Base-by-base conservation (phyloP, 345 rosid genomes). In the Schrenkiella parvula region DNA sequence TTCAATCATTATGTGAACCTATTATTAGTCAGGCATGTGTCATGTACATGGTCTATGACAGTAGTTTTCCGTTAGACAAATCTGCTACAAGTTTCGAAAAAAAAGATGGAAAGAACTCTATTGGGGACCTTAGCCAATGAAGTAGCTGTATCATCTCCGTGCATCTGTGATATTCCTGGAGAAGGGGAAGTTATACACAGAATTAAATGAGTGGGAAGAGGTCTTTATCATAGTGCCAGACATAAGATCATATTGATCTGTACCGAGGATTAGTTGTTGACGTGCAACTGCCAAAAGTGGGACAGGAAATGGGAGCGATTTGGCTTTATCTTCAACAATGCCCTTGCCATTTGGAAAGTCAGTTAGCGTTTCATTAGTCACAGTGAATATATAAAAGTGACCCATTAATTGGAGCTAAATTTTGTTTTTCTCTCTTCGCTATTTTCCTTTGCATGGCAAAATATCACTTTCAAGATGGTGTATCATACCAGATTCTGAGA, bases 261-360 rank as follows among this genome's bases (percentile, higher is more conserved):
- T 89, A 93, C 98, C 97, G 47, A 79, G 84, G 76, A 86, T 80
- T 58, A 93, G 83, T 70, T 89, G 97, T 76, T 89, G 96, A 77
- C 88, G 84, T 65, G 95, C 91, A 82, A 82, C 82, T 22, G 96
- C 86, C 73, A 84, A 75, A 70, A 93, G 89, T 19, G 91, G 96
- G 78, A 86, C 84, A 77, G 97, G 96, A 80, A 93, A 93, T 55
- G 80, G 62, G 47, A 89, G 86, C 10, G 76, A 79, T 75, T 91
- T 93, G 78, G 97, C 96, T 81, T 71, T 78, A 74, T 85, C 87
- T 78, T 85, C 64, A 75, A 85, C 83, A 68, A 64, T 31, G 21
- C 89, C 92, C 98, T 89, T 75, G 77, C 75, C 84, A 78, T 77
- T 44, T 3, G 3, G 65, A 72, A 70, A 35, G 37, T 64, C 62